phyloP scores from a whole-genome alignment of 176 grass and related monocot genomes.

The Juncus effusus region DNA sequence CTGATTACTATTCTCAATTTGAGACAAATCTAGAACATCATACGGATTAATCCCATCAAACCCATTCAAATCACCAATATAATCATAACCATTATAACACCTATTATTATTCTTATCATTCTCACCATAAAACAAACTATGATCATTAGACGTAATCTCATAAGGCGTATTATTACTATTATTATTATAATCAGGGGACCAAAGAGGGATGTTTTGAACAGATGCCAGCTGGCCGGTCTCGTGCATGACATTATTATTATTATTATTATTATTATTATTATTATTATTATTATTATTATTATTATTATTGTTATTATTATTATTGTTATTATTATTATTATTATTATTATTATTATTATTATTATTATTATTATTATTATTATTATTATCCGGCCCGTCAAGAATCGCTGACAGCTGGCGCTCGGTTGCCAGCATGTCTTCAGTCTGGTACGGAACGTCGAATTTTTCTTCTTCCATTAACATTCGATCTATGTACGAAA shows the following conservation, averaged over 20 bases:
- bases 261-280: too few relatives aligned
- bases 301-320: too few relatives aligned
- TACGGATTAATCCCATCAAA: not conserved
- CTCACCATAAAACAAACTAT: constrained; percentile 21
- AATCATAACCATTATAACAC: not conserved
- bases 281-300: too few relatives aligned
- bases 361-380: too few relatives aligned
- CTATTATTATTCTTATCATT: not conserved
- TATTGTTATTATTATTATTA: too few relatives aligned
- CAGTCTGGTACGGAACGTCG: constrained; percentile 49
- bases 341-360: too few relatives aligned
- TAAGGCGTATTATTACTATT: not conserved
- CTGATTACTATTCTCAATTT: constrained; percentile 1
- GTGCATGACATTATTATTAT: not conserved
- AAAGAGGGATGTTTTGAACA: not conserved
- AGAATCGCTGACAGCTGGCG: constrained; percentile 46
- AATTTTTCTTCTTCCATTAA: constrained; percentile 77
- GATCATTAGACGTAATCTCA: constrained; percentile 25
- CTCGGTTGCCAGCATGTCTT: constrained; percentile 41
- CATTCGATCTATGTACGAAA: constrained; percentile 64
- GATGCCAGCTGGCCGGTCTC: not conserved
- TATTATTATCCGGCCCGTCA: not conserved
- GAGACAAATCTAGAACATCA: not conserved
- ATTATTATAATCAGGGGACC: constrained; percentile 11
- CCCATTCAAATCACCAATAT: constrained; percentile 6